Evolutionary conservation across 345 rosid species (phyloP).

Genomic region (Sisymbrium altissimum): DNA sequence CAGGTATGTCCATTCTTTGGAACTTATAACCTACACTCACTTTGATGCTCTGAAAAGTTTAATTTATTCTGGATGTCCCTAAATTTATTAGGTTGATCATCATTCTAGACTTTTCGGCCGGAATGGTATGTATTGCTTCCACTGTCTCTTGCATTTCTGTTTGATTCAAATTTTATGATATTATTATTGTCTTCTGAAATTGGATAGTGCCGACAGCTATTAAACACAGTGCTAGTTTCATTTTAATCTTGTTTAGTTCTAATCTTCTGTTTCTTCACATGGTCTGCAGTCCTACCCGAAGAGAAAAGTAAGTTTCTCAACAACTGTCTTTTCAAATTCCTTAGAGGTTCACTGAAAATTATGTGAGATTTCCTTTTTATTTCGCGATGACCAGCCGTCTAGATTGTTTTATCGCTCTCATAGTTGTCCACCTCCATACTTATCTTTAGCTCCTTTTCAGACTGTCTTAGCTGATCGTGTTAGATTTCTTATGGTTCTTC

Average conservation of each 20-base stretch:
- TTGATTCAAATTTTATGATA: not conserved
- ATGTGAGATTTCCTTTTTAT: not conserved
- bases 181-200: not conserved
- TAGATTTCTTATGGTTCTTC: constrained; percentile 2
- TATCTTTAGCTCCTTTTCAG: constrained; percentile 1
- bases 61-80: not conserved
- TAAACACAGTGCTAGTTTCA: not conserved
- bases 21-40: not conserved
- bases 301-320: constrained; percentile 72
- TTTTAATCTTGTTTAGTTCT: not conserved
- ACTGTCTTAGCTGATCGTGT: not conserved
- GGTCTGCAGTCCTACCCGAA: constrained; percentile 81
- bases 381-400: constrained; percentile 3
- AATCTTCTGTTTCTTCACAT: constrained; percentile 33
- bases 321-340: not conserved
- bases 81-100: constrained; percentile 50
- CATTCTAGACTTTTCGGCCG: constrained; percentile 61
- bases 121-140: constrained; percentile 56
- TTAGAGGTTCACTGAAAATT: not conserved
- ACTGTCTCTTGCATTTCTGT: not conserved
- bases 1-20: constrained; percentile 51
- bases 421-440: too few relatives aligned
- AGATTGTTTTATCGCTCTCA: not conserved
- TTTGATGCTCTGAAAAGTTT: not conserved
- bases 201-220: not conserved